Percentiles rank a stretch among this genome's conserved stretches.
These are phyloP conservation scores for Chenopodium berlandieri DNA, from an alignment of 148 eudicot genomes.

Conservation along the genomic window DNA sequence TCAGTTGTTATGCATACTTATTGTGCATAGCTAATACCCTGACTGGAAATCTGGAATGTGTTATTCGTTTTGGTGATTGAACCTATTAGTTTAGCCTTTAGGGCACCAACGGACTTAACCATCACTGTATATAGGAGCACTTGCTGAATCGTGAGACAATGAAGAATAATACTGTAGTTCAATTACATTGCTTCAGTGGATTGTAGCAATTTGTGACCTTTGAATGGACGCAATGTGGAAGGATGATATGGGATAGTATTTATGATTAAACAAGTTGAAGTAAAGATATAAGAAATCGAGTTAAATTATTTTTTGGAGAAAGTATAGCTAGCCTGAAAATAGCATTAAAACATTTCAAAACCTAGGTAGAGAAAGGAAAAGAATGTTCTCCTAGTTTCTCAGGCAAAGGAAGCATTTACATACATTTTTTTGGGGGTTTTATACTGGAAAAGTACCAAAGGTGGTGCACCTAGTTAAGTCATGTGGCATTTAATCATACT, in stretches of 20 bases:
- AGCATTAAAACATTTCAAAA: not conserved
- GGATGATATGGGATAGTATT: not conserved
- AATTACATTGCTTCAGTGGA: not conserved
- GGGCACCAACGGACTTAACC: not conserved
- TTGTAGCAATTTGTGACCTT: not conserved
- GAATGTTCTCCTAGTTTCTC: not conserved
- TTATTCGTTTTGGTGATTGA: not conserved
- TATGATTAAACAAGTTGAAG: not conserved
- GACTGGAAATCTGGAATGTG: not conserved
- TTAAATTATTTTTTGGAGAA: not conserved
- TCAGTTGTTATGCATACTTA: not conserved
- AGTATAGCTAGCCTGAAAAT: not conserved
- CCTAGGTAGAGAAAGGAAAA: not conserved
- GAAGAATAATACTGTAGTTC: not conserved
- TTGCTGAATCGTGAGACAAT: not conserved
- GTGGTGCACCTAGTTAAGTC: too few species aligned
- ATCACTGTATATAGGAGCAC: not conserved
- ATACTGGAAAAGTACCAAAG: not conserved
- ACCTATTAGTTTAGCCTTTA: not conserved
- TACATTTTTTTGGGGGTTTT: not conserved
- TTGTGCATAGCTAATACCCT: not conserved
- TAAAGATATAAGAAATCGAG: not conserved
- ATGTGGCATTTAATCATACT: too few species aligned
- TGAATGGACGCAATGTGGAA: not conserved
- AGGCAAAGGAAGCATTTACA: not conserved